Evolutionary conservation across 257 asterid species (phyloP).

Genomic region (Nicotiana obtusifolia): DNA sequence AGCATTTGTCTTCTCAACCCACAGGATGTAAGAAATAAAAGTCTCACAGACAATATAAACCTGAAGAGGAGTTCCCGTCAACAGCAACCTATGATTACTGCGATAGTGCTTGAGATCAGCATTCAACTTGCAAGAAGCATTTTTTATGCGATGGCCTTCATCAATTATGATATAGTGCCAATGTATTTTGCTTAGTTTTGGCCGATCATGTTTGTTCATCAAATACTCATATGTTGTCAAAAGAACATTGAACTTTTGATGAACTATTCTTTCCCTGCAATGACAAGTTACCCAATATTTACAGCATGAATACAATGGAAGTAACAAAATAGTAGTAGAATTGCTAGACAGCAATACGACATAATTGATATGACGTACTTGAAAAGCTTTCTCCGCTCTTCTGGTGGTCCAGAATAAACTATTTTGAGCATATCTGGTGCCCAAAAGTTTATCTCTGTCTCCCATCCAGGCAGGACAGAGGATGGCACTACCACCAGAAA

Average conservation of each 20-base stretch:
- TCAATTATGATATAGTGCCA: slow-evolving; percentile 98
- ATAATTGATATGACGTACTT: slow-evolving; percentile 44
- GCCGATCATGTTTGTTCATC: slow-evolving; percentile 99
- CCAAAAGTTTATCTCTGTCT: slow-evolving; percentile 86
- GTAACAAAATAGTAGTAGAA: slow-evolving; percentile 3
- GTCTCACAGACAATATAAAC: slow-evolving; percentile 23
- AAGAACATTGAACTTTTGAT: slow-evolving; percentile 90
- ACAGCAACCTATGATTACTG: slow-evolving; percentile 90
- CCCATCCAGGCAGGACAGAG: slow-evolving; percentile 98
- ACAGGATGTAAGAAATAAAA: neutral
- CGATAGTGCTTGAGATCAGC: slow-evolving; percentile 93
- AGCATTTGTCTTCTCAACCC: neutral
- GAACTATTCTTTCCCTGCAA: slow-evolving; percentile 89
- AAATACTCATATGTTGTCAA: slow-evolving; percentile 94
- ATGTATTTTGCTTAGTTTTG: slow-evolving; percentile 83
- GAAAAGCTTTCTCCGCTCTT: slow-evolving; percentile 87
- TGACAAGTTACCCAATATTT: slow-evolving; percentile 21
- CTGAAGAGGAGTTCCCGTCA: slow-evolving; percentile 99
- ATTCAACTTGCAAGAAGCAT: slow-evolving; percentile 99
- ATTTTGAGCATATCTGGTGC: slow-evolving; percentile 85
- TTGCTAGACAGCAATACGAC: neutral
- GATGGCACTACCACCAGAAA: slow-evolving; percentile 99
- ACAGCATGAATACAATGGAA: slow-evolving; percentile 14
- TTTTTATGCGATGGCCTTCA: slow-evolving; percentile 99
- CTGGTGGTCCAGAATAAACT: slow-evolving; percentile 94